Conservation (phyloP, 345 rosid genomes). For the Adansonia digitata region DNA sequence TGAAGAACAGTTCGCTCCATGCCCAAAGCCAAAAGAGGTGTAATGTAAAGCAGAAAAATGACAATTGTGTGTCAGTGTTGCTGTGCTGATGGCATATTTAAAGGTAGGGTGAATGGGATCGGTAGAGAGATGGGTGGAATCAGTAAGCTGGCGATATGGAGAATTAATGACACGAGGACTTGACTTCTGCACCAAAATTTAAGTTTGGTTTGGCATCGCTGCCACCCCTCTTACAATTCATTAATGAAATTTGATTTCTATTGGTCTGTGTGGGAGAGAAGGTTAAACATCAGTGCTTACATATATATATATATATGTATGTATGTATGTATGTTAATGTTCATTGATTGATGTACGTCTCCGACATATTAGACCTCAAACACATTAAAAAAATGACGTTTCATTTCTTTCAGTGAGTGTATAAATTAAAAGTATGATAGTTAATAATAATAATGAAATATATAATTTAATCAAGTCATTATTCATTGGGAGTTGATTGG, state of each 20-base stretch:
- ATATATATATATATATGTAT: too few species aligned
- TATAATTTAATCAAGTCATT: too few species aligned
- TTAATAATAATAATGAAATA: too few species aligned
- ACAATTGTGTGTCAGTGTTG: neutral
- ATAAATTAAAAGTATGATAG: too few species aligned
- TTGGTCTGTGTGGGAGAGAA: neutral
- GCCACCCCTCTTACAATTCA: neutral
- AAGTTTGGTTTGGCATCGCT: neutral
- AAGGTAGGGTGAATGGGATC: too few species aligned
- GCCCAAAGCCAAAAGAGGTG: neutral
- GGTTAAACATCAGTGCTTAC: too few species aligned
- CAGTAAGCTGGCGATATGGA: neutral
- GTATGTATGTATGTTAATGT: too few species aligned
- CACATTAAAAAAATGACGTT: too few species aligned
- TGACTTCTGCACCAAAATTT: neutral
- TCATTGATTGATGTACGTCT: neutral
- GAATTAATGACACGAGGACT: neutral
- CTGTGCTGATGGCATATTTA: neutral
- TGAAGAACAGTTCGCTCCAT: conserved; percentile 39
- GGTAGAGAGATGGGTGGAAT: neutral
- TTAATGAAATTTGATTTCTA: neutral
- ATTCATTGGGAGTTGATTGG: too few species aligned
- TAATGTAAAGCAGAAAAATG: neutral
- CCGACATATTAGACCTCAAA: too few species aligned
- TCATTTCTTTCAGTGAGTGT: too few species aligned